Conservation (phyloP, 306 rosid genomes). For the Trifolium dubium region DNA sequence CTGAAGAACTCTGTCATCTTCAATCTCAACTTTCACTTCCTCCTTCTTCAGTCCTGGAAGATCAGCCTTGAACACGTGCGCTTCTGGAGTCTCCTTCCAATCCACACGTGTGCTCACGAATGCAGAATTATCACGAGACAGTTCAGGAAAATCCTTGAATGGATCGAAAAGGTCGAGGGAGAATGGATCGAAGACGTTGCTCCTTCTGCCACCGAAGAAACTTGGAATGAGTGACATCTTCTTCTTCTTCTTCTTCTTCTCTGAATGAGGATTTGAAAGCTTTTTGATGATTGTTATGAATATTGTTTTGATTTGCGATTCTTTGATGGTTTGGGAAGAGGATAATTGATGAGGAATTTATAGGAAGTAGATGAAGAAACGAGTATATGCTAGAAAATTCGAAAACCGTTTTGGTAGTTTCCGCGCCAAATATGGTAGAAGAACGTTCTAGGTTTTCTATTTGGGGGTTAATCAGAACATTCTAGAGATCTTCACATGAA, state of each 20-base stretch:
- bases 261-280: not conserved
- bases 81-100: constrained; percentile 8
- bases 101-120: constrained; percentile 1
- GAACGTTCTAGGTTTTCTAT: not conserved
- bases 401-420: not conserved
- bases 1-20: not conserved
- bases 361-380: not conserved
- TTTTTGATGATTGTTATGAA: not conserved
- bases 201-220: not conserved
- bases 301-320: not conserved
- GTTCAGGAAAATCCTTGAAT: not conserved
- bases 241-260: not conserved
- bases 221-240: constrained; percentile 6
- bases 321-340: not conserved
- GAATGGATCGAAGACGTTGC: not conserved
- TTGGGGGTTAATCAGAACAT: not conserved
- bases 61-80: not conserved
- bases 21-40: constrained; percentile 4
- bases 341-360: not conserved
- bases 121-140: not conserved
- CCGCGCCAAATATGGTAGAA: not conserved
- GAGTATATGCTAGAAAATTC: not conserved
- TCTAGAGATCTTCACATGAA: not conserved
- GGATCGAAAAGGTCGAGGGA: not conserved
- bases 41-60: constrained; percentile 7